Evolutionary conservation across 192 early-diverging fungal genomes (phyloP).

Genomic region (Coemansia umbellata): DNA sequence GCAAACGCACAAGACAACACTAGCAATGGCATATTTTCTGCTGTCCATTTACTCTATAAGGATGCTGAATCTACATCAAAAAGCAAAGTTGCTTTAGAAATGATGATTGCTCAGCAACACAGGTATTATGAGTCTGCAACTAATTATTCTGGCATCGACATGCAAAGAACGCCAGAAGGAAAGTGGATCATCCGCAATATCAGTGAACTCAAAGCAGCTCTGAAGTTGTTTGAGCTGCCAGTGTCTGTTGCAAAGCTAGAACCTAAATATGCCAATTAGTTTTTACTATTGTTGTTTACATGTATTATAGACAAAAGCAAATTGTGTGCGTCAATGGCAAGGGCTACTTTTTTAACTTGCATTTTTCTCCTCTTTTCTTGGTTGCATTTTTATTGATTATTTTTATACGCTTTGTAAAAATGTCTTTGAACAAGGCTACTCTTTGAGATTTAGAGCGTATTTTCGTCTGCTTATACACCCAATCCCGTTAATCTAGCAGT

Average conservation of each 20-base stretch:
- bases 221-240: background rate
- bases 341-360: too few species aligned
- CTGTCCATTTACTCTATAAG: background rate
- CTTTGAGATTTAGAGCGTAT: too few species aligned
- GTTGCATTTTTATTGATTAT: too few species aligned
- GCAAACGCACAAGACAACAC: background rate
- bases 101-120: background rate
- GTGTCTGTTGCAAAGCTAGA: background rate
- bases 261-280: slow-evolving; percentile 8
- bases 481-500: too few species aligned
- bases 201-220: slow-evolving; percentile 7
- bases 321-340: too few species aligned
- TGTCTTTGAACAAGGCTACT: too few species aligned
- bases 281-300: too few species aligned
- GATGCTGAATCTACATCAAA: background rate
- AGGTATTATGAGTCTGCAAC: background rate
- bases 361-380: too few species aligned
- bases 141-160: background rate
- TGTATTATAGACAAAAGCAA: too few species aligned
- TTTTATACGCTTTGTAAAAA: too few species aligned
- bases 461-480: too few species aligned
- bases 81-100: slow-evolving; percentile 9
- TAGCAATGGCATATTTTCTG: too few species aligned
- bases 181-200: slow-evolving; percentile 8
- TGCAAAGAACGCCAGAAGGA: slow-evolving; percentile 8